Conservation (phyloP, 1,139 yeast species). For the Pichia sp. region DNA sequence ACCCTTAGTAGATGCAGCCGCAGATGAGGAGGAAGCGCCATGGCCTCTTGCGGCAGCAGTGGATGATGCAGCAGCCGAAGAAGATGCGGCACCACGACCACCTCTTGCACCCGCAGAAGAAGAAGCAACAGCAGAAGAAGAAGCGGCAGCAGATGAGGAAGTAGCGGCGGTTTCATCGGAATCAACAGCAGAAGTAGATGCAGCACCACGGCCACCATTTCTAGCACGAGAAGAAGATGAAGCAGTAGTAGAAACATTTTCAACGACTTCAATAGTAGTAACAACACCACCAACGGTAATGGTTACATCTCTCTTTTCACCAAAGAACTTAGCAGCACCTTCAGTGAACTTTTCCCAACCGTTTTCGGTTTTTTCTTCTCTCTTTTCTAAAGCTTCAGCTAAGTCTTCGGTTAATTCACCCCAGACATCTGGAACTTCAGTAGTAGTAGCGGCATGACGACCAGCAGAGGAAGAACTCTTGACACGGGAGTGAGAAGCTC, state of each 20-base stretch:
- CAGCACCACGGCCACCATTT: not conserved
- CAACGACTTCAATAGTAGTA: not conserved
- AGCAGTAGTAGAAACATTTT: not conserved
- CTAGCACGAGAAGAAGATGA: not conserved
- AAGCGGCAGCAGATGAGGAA: not conserved
- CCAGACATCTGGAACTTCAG: constrained; percentile 4
- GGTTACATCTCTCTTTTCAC: constrained; percentile 6
- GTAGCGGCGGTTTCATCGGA: no score
- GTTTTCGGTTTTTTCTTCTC: constrained; percentile 2
- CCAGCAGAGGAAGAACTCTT: constrained; percentile 3
- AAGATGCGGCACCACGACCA: no score
- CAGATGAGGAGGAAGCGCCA: not conserved
- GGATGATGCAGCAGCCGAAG: not conserved
- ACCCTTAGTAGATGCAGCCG: not conserved
- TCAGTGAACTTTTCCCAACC: constrained; percentile 8
- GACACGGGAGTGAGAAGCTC: no score
- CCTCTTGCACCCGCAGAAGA: no score
- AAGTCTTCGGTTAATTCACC: not conserved
- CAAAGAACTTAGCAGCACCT: constrained; percentile 8
- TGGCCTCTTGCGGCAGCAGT: no score
- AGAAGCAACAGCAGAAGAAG: not conserved
- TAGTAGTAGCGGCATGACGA: constrained; percentile 1
- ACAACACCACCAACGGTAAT: not conserved
- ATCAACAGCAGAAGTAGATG: not conserved
- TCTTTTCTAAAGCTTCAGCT: constrained; percentile 1